Evolutionary conservation across 2,329 filamentous ascomycete species (phyloP), one percentile per base, ranked within the genome.

Genomic region (Parascedosporium putredinis): DNA sequence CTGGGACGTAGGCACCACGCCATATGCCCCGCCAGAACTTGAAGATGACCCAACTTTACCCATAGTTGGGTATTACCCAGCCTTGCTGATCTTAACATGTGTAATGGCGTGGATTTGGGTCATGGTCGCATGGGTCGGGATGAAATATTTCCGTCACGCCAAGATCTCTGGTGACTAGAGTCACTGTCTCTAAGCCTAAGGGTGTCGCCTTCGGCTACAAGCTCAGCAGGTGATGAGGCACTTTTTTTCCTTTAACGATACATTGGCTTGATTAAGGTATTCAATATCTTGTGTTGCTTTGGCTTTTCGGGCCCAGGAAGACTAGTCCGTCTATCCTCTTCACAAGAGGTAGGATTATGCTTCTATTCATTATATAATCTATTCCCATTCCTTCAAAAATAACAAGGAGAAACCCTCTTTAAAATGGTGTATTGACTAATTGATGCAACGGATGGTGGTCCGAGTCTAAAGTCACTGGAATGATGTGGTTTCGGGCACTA

Each of bases 61-160:
- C 2, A 95, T 98, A 60, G 87, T 94, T 9, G 93, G 94, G 8
- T 98, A 98, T 67, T 98, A 98, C 67, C 93, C 93, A 22, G 88
- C 90, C 9, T 70, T 98, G 60, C 86, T 97, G 55, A 93, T 97
- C 52, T 71, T 97, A 57, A 96, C 91, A 3, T 84, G 83, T 45
- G 87, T 98, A 24, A 96, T 98, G 87, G 89, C 90, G 16, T 98
- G 93, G 93, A 88, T 97, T 5, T 98, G 93, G 93, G 93, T 97
- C 16, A 81, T 95, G 10, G 83, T 94, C 51, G 93, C 94, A 9
- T 98, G 93, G 93, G 84, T 97, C 45, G 93, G 93, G 22, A 97
- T 98, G 91, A 98, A 98, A 65, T 97, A 97, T 66, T 98, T 98
- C 63, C 82, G 90, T 58, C 93, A 98, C 72, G 91, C 93, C 29